Base-by-base conservation (phyloP, 805 yeast species). In the Kodamaea neixiangensis region DNA sequence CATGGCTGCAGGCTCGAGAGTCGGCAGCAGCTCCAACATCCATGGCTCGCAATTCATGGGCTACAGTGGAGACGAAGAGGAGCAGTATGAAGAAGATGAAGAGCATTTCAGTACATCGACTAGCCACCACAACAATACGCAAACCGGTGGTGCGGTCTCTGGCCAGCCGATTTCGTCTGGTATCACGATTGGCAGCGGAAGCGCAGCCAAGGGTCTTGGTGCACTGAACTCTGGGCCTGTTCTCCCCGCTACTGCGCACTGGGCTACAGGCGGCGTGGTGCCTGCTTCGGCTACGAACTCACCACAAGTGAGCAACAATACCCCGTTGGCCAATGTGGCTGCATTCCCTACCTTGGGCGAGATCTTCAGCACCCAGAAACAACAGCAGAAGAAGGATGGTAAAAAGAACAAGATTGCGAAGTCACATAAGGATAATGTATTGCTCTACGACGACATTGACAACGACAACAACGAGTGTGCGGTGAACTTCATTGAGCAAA, bases 171-270 rank as follows among this genome's bases (percentile, higher is more conserved):
- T 25, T 7, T 25, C 31, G 31, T 17, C 41, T 18, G 21, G 38
- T 13, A 44, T 33, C 19, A 33, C 39, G 14, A 15, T 33, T 29
- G 46, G 35, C 9, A 17, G 25, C 7, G 19, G 35, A 11, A 17
- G 25, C 10, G 19, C 46, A 10, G 35, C 41, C 3, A 39, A 38
- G 17, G 20, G 22, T 17, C 10, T 25, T 20, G 44, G 37, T 17
- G 55, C 61, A 19, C 38, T 56, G 14, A 52, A 46, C 15, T 55
- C 61, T 15, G 70, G 66, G 4, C 77, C 81, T 3, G 79, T 84
- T 2, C 75, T 88, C 47, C 94, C 94, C 7, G 78, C 86, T 1
- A 79, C 90, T 15, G 89, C 86, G 1, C 82, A 87, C 3, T 86
- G 92, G 92, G 74, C 75, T 5, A 67, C 65, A 52, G 51, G 58